These are phyloP conservation scores for Meyerozyma sp. DNA, from an alignment of 1,139 yeast genomes.

Conservation along the genomic window DNA sequence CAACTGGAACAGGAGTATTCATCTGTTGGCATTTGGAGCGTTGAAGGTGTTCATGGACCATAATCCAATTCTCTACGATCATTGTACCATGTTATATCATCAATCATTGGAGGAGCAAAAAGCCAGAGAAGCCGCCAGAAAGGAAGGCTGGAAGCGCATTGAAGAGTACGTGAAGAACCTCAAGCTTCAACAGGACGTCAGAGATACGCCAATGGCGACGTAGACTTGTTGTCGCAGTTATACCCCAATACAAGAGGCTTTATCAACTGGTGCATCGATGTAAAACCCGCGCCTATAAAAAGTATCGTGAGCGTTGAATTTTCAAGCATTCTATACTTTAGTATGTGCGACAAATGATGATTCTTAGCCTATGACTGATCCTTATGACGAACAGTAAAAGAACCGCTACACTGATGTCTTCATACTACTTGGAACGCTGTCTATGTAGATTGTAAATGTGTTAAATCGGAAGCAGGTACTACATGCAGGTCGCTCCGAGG, in stretches of 20 bases:
- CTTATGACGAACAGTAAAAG: slow-evolving; percentile 1
- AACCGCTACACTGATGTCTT: slow-evolving; percentile 4
- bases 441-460: background rate
- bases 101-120: slow-evolving; percentile 66
- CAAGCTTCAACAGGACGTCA: slow-evolving; percentile 10
- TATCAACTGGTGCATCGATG: background rate
- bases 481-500: background rate
- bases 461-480: background rate
- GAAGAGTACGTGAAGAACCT: slow-evolving; percentile 52
- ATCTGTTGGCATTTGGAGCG: slow-evolving; percentile 85
- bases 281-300: background rate
- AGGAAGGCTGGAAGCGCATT: slow-evolving; percentile 70
- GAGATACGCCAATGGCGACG: background rate
- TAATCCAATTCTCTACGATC: slow-evolving; percentile 85
- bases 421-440: background rate
- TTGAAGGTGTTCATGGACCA: slow-evolving; percentile 91
- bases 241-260: background rate
- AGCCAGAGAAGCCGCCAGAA: slow-evolving; percentile 55
- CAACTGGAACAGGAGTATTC: slow-evolving; percentile 89
- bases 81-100: slow-evolving; percentile 82
- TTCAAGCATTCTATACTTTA: background rate
- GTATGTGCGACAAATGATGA: slow-evolving; percentile 1
- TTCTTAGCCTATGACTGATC: slow-evolving; percentile 1
- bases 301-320: background rate
- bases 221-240: background rate